Evolutionary conservation across 2,329 filamentous ascomycete genomes (phyloP), one percentile per base, ranked within the genome.

Genomic region (Cladobotryum mycophilum): DNA sequence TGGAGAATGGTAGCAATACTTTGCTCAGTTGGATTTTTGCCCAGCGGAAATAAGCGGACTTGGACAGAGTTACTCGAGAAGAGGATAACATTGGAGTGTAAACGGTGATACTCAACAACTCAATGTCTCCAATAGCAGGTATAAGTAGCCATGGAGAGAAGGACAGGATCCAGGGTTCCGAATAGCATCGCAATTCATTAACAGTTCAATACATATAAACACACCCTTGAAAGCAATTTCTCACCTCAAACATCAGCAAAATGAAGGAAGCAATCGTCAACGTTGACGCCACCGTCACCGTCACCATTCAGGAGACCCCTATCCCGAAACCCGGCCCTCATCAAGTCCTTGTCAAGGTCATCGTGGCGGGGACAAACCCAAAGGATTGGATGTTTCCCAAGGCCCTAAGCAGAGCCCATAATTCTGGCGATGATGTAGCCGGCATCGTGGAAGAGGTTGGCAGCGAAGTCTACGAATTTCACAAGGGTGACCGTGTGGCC

Each of bases 401-500:
- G 15, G 22, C n/a, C n/a, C 36, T 36, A 40, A 34, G 25, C 6
- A 33, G 17, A 2, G 25, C 25, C 8, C 25, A 30, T n/a, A 56
- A 62, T 45, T 41, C 52, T 2, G 60, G 61, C 47, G 61, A 63
- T 15, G 61, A 63, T 49, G 51, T 62, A 7, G 56, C 60, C 4
- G 61, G 61, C 17, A 48, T 54, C 2, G 49, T 63, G 18, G 55
- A 59, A 18, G 46, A 48, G 6, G 53, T 60, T 11, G 61, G 61
- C 14, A 44, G 45, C 2, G 56, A 55, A 3, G 58, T 61, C 2
- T 44, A 36, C 18, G 56, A 53, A 34, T 61, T 59, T 47, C 40
- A 49, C 12, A 47, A 52, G 3, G 73, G 73, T n/a, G 73, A 76
- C 54, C 64, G 73, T 35, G 74, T 76, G 22, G 69, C 68, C 7